Conservation (phyloP, 2,329 filamentous ascomycete species). For the Fusarium praegraminearum region DNA sequence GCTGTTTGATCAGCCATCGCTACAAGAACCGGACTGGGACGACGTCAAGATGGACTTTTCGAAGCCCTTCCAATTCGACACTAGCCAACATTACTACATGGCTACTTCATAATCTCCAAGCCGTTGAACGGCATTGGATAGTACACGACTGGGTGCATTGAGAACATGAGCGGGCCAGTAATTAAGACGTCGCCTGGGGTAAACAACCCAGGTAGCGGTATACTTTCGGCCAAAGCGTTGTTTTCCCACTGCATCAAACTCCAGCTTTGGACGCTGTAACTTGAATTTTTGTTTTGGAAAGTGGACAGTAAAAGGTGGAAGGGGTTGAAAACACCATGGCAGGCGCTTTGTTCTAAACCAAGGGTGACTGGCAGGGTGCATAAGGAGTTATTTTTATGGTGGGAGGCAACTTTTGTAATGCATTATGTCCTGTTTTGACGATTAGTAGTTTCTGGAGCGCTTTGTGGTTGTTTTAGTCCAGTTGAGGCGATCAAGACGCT, state of each 20-base stretch:
- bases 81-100: conserved; percentile 53
- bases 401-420: conserved; percentile 30
- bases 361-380: conserved; percentile 17
- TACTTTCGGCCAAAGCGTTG: conserved; percentile 22
- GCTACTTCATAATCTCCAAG: conserved; percentile 40
- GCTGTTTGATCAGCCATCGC: conserved; percentile 43
- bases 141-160: background rate
- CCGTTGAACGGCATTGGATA: conserved; percentile 13
- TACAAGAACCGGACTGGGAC: conserved; percentile 59
- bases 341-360: conserved; percentile 25
- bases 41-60: conserved; percentile 63
- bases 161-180: conserved; percentile 26
- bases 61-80: conserved; percentile 67
- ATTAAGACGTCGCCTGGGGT: conserved; percentile 43
- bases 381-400: conserved; percentile 27
- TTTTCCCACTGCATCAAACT: conserved; percentile 7
- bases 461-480: conserved; percentile 19
- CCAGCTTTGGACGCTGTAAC: conserved; percentile 16
- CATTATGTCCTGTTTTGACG: conserved; percentile 28
- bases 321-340: conserved; percentile 18
- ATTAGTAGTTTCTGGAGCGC: conserved; percentile 21
- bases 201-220: conserved; percentile 48
- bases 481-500: conserved; percentile 33
- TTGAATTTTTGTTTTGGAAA: conserved; percentile 31
- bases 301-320: conserved; percentile 30